A percentile compares a stretch with the other conserved stretches of the same genome.
Conservation (phyloP, 108 stramenopile species). For the Cyclostephanos invisitatus region DNA sequence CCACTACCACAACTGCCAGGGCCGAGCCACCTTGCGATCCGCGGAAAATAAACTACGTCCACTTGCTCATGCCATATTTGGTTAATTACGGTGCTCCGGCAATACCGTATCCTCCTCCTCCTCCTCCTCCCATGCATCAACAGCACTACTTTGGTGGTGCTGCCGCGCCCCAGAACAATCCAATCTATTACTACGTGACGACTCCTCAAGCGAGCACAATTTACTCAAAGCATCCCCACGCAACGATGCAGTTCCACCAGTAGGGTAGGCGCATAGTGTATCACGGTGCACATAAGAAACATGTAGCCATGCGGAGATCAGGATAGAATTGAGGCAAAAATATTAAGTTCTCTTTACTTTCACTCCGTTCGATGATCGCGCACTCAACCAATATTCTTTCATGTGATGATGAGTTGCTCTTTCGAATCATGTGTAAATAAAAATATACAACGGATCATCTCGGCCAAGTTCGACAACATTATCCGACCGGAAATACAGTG, state of each 20-base stretch:
- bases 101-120: too few species aligned
- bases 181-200: not conserved
- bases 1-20: not conserved
- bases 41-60: not conserved
- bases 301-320: too few species aligned
- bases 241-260: not conserved
- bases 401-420: too few species aligned
- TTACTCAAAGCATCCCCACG: too few species aligned
- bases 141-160: not conserved
- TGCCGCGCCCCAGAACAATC: not conserved
- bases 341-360: too few species aligned
- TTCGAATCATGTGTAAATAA: not conserved
- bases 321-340: too few species aligned
- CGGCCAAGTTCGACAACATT: too few species aligned
- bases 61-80: conserved; percentile 9
- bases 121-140: too few species aligned
- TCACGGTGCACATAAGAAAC: too few species aligned
- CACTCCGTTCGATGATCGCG: too few species aligned
- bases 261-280: not conserved
- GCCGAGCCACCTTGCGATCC: not conserved
- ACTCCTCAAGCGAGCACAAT: not conserved
- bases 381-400: too few species aligned
- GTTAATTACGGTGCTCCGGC: not conserved
- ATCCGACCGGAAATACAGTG: too few species aligned
- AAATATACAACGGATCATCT: not conserved